phyloP scores from a whole-genome alignment of 1,284 basidiomycete species.

The Coniophora puteana region DNA sequence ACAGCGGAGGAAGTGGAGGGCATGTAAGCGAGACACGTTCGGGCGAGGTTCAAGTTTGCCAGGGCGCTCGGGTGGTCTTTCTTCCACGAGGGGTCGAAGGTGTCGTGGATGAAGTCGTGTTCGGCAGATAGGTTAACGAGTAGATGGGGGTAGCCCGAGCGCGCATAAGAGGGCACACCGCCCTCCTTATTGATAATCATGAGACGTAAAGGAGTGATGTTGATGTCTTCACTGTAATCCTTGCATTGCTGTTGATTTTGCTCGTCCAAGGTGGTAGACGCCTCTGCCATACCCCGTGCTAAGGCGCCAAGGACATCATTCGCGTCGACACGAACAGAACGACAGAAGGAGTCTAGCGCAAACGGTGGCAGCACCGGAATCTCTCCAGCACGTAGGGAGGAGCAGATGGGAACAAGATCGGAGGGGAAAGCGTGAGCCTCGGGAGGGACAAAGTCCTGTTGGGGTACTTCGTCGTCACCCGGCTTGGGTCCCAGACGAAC shows the following conservation, averaged over 20 bases:
- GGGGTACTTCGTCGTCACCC: constrained; percentile 35
- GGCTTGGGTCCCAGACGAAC: constrained; percentile 81
- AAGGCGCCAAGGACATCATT: constrained; percentile 91
- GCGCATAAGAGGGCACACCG: constrained; percentile 96
- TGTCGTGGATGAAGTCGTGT: constrained; percentile 81
- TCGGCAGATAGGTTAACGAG: constrained; percentile 94
- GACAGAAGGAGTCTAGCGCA: constrained; percentile 87
- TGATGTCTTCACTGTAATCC: constrained; percentile 45
- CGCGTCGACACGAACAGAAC: constrained; percentile 83
- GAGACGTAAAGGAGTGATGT: constrained; percentile 88
- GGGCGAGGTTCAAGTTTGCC: constrained; percentile 84
- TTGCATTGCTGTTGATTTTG: constrained; percentile 17
- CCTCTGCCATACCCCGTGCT: constrained; percentile 82
- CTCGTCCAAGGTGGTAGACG: constrained; percentile 38
- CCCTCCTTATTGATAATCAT: constrained; percentile 99
- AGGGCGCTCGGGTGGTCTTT: constrained; percentile 84
- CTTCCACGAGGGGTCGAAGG: constrained; percentile 80
- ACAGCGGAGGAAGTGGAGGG: constrained; percentile 90
- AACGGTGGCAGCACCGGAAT: constrained; percentile 97
- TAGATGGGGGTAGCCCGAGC: constrained; percentile 91
- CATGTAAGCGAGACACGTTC: constrained; percentile 90
- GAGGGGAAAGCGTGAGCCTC: constrained; percentile 75
- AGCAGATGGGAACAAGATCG: constrained; percentile 81
- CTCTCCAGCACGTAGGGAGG: constrained; percentile 87
- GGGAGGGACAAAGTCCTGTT: constrained; percentile 41